Percentiles rank a stretch among this genome's conserved stretches.
These are phyloP conservation scores for Phialocephala sp. DNA, from an alignment of 2,329 filamentous ascomycete genomes.

Conservation along the genomic window DNA sequence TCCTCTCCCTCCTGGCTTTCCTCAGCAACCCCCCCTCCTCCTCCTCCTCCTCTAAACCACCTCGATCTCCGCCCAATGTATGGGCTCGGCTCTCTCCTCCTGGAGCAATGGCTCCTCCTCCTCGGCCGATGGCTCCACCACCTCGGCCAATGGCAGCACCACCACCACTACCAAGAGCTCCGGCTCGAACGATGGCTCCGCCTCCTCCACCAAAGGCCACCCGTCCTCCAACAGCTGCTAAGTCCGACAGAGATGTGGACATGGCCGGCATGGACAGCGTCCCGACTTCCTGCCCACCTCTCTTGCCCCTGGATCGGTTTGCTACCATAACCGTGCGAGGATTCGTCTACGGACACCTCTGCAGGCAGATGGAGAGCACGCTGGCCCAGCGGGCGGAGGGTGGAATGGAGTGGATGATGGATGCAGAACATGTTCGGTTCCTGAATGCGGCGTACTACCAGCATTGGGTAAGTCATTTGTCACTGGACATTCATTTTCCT, in stretches of 20 bases:
- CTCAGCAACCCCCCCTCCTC: too few relatives aligned
- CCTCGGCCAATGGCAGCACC: too few relatives aligned
- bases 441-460: neutral
- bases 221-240: neutral
- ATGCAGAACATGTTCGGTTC: neutral
- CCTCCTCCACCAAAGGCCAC: too few relatives aligned
- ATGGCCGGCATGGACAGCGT: neutral
- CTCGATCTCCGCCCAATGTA: too few relatives aligned
- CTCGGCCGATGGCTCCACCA: too few relatives aligned
- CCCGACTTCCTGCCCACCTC: neutral
- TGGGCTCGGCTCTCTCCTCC: too few relatives aligned
- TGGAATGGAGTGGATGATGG: constrained; percentile 1
- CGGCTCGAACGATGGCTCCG: too few relatives aligned
- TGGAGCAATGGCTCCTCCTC: too few relatives aligned
- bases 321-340: neutral
- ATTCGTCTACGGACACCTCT: neutral
- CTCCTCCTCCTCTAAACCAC: too few relatives aligned
- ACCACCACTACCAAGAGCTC: too few relatives aligned
- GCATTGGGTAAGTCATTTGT: constrained; percentile 1
- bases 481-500: neutral
- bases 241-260: neutral
- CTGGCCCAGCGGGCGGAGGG: constrained; percentile 1
- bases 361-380: neutral
- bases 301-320: neutral
- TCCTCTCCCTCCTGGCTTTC: too few relatives aligned